Conservation (phyloP, 148 eudicot genomes). For the Diospyros lotus region DNA sequence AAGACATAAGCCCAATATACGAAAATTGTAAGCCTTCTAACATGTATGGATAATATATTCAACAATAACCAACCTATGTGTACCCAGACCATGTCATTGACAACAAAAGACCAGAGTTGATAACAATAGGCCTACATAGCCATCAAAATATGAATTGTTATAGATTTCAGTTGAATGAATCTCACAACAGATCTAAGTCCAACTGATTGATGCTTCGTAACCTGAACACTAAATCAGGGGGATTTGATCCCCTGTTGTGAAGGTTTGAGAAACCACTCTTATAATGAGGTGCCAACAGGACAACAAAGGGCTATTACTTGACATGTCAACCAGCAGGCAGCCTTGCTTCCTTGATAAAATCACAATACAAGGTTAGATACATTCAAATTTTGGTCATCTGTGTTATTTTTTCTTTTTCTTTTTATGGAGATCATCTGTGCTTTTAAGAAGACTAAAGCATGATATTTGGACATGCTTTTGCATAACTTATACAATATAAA, state of each 20-base stretch:
- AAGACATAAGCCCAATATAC: not conserved
- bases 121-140: not conserved
- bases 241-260: not conserved
- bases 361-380: not conserved
- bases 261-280: not conserved
- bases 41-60: not conserved
- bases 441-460: too few relatives aligned
- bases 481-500: not conserved
- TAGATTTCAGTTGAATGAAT: not conserved
- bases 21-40: not conserved
- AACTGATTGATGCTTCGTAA: not conserved
- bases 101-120: not conserved
- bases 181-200: too few relatives aligned
- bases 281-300: not conserved
- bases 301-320: not conserved
- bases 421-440: too few relatives aligned
- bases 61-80: not conserved
- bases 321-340: not conserved
- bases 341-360: not conserved
- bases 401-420: too few relatives aligned
- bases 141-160: not conserved
- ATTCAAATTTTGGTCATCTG: not conserved
- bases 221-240: not conserved
- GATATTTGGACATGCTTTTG: not conserved
- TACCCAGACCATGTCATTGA: not conserved